These are phyloP conservation scores for Candida adriatica DNA, from an alignment of 805 yeast species.

Conservation along the genomic window DNA sequence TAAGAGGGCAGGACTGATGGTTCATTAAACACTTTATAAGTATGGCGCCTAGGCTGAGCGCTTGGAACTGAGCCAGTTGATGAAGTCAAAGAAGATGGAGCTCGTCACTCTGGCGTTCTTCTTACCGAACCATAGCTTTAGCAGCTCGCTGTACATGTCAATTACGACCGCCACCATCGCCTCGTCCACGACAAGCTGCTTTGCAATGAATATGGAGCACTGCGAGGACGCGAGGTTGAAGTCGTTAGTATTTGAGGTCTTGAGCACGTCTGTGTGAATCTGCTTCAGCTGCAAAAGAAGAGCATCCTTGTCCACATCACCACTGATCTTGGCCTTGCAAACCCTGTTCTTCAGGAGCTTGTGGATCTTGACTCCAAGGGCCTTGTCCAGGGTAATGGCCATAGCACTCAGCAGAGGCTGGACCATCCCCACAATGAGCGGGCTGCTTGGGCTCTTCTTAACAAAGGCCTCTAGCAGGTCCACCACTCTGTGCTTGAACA, in stretches of 20 bases:
- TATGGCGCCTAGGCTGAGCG: no score
- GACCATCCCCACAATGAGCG: conserved; percentile 37
- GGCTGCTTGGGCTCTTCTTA: conserved; percentile 26
- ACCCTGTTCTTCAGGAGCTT: conserved; percentile 58
- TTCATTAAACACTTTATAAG: no score
- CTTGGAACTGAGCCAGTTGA: conserved; percentile 72
- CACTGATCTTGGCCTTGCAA: conserved; percentile 38
- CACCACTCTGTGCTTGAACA: conserved; percentile 70
- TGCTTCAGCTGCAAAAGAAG: conserved; percentile 26
- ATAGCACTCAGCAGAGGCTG: conserved; percentile 56
- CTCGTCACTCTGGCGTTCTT: conserved; percentile 42
- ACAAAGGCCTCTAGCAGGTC: conserved; percentile 67
- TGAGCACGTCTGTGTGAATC: conserved; percentile 37
- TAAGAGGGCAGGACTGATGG: no score
- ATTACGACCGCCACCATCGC: conserved; percentile 36
- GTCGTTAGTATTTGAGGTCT: conserved; percentile 29
- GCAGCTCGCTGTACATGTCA: conserved; percentile 46
- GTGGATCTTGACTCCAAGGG: conserved; percentile 68
- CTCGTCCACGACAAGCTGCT: conserved; percentile 38
- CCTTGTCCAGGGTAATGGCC: conserved; percentile 59
- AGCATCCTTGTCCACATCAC: conserved; percentile 15
- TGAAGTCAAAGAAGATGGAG: conserved; percentile 63
- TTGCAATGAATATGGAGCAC: conserved; percentile 58
- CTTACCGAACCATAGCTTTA: conserved; percentile 55
- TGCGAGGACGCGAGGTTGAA: conserved; percentile 45